These are phyloP conservation scores for Kodamaea sp. DNA, from an alignment of 1,139 yeast species.

Conservation along the genomic window DNA sequence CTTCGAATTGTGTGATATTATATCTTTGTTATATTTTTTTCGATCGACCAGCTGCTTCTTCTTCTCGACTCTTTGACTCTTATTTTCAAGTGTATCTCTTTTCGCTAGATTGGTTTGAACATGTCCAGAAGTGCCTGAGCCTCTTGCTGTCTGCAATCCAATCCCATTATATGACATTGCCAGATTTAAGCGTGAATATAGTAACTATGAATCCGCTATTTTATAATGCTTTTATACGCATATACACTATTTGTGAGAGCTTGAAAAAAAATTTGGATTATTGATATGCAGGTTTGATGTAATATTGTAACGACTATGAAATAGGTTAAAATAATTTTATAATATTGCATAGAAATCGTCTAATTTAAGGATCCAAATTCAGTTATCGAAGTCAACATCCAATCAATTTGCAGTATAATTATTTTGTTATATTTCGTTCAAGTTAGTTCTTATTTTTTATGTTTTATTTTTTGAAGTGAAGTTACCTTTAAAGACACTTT, in stretches of 20 bases:
- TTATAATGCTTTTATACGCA: not conserved
- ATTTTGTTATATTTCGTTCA: too few species aligned
- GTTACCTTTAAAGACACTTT: too few species aligned
- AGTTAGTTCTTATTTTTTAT: too few species aligned
- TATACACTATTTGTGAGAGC: not conserved
- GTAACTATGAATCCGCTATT: constrained; percentile 1
- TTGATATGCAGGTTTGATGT: too few species aligned
- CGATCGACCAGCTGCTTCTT: constrained; percentile 13
- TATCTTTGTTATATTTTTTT: constrained; percentile 22
- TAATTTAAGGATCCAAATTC: too few species aligned
- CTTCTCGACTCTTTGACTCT: constrained; percentile 13
- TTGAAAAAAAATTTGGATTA: not conserved
- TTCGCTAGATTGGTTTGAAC: constrained; percentile 50
- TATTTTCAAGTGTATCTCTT: constrained; percentile 29
- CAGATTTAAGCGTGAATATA: not conserved
- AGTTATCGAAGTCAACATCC: too few species aligned
- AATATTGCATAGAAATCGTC: too few species aligned
- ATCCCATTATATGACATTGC: constrained; percentile 65
- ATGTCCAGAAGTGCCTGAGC: constrained; percentile 72
- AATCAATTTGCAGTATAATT: too few species aligned
- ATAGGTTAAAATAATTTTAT: too few species aligned
- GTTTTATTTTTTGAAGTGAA: too few species aligned
- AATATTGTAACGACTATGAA: too few species aligned
- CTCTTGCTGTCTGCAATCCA: constrained; percentile 62
- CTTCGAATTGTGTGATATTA: constrained; percentile 44